Percentiles rank a stretch among this genome's conserved stretches.
phyloP scores from a whole-genome alignment of 768 basidiomycete genomes.

The Pleurotus giganteus region DNA sequence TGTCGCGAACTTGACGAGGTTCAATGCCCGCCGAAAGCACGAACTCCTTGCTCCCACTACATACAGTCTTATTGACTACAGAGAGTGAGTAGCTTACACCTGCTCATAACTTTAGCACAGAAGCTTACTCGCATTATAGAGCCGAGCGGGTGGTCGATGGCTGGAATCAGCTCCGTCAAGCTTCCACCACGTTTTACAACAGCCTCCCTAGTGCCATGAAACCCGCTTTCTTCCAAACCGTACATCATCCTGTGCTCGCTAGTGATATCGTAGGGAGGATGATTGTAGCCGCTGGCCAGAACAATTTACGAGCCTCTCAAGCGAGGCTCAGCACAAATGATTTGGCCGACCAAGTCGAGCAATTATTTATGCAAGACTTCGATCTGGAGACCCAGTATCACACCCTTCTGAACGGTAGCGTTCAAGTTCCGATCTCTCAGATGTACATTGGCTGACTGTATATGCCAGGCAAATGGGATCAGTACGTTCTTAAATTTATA shows the following conservation, averaged over 20 bases:
- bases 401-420: conserved; percentile 48
- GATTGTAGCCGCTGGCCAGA: conserved; percentile 56
- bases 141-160: conserved; percentile 53
- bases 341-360: conserved; percentile 51
- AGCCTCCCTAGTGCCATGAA: conserved; percentile 42
- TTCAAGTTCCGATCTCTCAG: not conserved
- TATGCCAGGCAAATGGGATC: conserved; percentile 58
- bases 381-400: conserved; percentile 64
- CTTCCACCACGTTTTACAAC: conserved; percentile 56
- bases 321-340: conserved; percentile 60
- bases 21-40: conserved; percentile 61
- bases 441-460: not conserved
- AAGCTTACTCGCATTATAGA: conserved; percentile 27
- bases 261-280: conserved; percentile 56
- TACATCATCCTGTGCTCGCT: conserved; percentile 63
- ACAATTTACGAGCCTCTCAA: conserved; percentile 63
- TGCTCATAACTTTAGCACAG: not conserved
- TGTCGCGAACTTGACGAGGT: conserved; percentile 52
- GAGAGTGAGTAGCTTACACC: conserved; percentile 48
- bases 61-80: conserved; percentile 62
- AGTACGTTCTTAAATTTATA: conserved; percentile 33
- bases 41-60: conserved; percentile 63
- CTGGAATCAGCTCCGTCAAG: conserved; percentile 46
- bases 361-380: conserved; percentile 59
- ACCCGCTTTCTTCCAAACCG: conserved; percentile 69